Base-by-base conservation (phyloP, 345 rosid genomes). In the Syzygium aromaticum region DNA sequence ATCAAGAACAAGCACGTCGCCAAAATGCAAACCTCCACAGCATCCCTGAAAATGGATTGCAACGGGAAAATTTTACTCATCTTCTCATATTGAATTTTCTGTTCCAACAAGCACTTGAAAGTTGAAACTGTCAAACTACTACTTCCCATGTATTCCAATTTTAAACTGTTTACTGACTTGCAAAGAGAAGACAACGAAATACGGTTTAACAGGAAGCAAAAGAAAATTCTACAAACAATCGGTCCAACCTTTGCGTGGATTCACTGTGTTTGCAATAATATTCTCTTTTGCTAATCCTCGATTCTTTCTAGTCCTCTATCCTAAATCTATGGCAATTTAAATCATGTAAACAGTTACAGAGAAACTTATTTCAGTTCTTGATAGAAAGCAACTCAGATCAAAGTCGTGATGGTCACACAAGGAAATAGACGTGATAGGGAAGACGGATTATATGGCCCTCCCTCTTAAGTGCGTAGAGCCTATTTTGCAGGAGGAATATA, bases 1-100 rank as follows among this genome's bases (percentile, higher is more conserved):
- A 87, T 94, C 88, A 33, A 95, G 91, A 88, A 89, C 87, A 38
- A 93, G 93, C 87, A 95, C 94, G 64, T 95, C 98, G 86, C 94
- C 91, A 87, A 94, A 94, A 92, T 95, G 95, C 86, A 92, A 80
- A 83, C 96, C 98, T 10, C 96, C 95, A 86, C 96, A 93, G 87
- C 98, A 95, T 28, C 98, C 98, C 98, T n/a, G 57, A 53, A 84
- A 84, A 51, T 52, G 59, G 3, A 28, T 16, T 8, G 43, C 86
- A 51, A 30, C 13, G 23, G 27, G 40, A 4, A 84, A 17, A 3
- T 8, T 52, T 84, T 27, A 73, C 73, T 0, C 73, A n/a, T 61
- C n/a, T 78, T 49, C 52, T 38, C 15, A 11, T 78, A 78, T 38
- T 40, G 51, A 78, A 19, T 9, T 78, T n/a, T 61, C 13, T 51